Evolutionary conservation across 139 green algal species (phyloP), one percentile per base, ranked within the genome.

Genomic region (Coelastrella sp.): DNA sequence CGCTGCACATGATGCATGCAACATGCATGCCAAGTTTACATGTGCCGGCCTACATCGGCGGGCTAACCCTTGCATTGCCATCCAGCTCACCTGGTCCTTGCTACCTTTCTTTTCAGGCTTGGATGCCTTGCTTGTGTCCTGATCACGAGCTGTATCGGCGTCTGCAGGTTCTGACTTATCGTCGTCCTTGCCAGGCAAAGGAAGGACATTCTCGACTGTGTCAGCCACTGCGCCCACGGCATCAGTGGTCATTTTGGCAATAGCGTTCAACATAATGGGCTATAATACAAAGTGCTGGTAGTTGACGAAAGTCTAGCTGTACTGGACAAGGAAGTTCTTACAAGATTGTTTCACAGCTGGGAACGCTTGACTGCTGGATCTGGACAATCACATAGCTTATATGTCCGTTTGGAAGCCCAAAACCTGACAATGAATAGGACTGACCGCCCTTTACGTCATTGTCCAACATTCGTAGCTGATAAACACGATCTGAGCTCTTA

Each of bases 191-290:
- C 79, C 56, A 19, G 19, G 7, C 15, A 27, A 8, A 24, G 59
- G 59, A 22, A 86, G 81, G 22, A 86, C 24, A 1, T 56, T 66
- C 6, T 25, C 8, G 9, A 86, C 59, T 25, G n/a, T 66, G 17
- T 65, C 59, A 22, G 58, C 59, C 15, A 66, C 79, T n/a, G 79
- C 68, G 25, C 61, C 79, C n/a, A 24, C 79, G 8, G 79, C 79
- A 57, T 85, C 57, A 35, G 57, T 63, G 17, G 24, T 63, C 79
- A 72, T 63, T 20, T 63, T 61, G 35, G 79, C 79, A 25, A 85
- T 85, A 24, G 79, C 79, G 7, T 72, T 68, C 4, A 85, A 20
- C 79, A 85, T 85, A 10, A 17, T 85, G 79, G n/a, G 14, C 11
- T 27, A 24, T 76, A 3, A 1, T 49, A 49, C 35, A 49, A 49